Evolutionary conservation across 2,329 filamentous ascomycete genomes (phyloP), one percentile per base, ranked within the genome.

Genomic region (Cercospora sp.): DNA sequence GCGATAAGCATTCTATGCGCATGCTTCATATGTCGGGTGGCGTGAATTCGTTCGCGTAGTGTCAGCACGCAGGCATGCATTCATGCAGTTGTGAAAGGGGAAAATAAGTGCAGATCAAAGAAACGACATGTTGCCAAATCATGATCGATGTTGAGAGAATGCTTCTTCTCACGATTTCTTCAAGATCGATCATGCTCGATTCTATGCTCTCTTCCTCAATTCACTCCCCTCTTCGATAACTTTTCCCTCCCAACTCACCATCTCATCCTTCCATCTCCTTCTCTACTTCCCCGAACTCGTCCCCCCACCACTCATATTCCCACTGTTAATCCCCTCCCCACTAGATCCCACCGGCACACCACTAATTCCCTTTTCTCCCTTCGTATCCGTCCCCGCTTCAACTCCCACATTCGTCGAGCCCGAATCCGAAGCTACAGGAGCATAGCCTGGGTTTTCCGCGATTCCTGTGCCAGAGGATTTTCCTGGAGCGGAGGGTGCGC

Each of bases 381-480:
- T 76, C 66, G 75, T 73, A 68, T 79, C 78, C 21, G 71, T 70
- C 10, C 73, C 72, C 1, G 70, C 69, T 21, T 75, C 70, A 34
- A 78, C 73, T 12, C 77, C 78, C 3, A 77, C 75, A 58, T 73
- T 76, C 32, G 75, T 76, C 26, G 72, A 71, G 10, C 75, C 74
- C 8, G 77, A 79, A 72, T 79, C 78, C 16, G 76, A 78, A 4
- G 77, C 77, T 5, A 79, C 77, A 28, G 77, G 74, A 18, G 74
- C 74, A 53, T 78, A 71, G 55, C 77, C 77, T 6, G 77, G 77
- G 8, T 49, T 55, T 34, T 71, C 61, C 30, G 66, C 69, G 45
- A 66, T 37, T 43, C 61, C 61, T 6, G 61, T 18, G 53, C 69
- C 70, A 32, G 77, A 74, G 24, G 72, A 78, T 68, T 75, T 72